Conservation (phyloP, 225 moss, liverwort and hornwort species). For the Thuidium tamariscinum region DNA sequence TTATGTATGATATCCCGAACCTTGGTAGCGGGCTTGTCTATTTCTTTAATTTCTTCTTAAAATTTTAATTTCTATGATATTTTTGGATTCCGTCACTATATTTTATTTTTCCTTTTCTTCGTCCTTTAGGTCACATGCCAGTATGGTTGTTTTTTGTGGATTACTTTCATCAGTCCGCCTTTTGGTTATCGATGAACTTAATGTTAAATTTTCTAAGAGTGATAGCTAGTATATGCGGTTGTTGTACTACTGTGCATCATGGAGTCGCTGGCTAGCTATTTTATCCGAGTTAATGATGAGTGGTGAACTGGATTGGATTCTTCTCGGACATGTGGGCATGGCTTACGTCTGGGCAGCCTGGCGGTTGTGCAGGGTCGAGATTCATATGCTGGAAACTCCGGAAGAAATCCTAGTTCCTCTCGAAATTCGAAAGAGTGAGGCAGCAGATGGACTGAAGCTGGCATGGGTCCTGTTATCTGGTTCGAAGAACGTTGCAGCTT, state of each 20-base stretch:
- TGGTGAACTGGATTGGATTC: constrained; percentile 8
- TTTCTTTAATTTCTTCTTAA: background rate
- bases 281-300: background rate
- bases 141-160: background rate
- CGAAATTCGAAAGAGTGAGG: constrained; percentile 91
- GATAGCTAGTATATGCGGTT: background rate
- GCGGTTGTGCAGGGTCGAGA: constrained; percentile 90
- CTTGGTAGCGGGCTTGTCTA: background rate
- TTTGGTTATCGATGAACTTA: background rate
- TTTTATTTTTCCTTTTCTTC: background rate
- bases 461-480: constrained; percentile 50
- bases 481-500: constrained; percentile 39
- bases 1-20: background rate
- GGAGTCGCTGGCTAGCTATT: background rate
- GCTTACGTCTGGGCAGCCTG: constrained; percentile 75
- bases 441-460: constrained; percentile 32
- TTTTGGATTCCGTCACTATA: background rate
- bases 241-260: background rate
- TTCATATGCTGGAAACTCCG: constrained; percentile 77
- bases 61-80: background rate
- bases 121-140: background rate
- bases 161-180: background rate
- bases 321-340: constrained; percentile 26
- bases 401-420: constrained; percentile 97
- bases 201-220: background rate